Conservation (phyloP, 495 filamentous ascomycete genomes). For the Penicillium roqueforti region DNA sequence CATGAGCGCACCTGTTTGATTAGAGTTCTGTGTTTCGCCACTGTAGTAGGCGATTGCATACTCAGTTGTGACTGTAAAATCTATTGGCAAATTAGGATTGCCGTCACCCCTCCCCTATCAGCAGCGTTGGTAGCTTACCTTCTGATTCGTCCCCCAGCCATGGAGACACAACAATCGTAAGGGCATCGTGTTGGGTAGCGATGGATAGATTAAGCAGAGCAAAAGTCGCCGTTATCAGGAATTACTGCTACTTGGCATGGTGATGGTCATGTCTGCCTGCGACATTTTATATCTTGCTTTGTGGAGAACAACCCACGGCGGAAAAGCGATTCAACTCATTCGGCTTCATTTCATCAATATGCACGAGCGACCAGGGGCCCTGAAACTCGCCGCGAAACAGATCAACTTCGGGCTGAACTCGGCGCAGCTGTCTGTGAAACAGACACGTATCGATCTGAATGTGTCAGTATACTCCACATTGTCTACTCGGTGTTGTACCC, state of each 20-base stretch:
- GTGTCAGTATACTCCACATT: neutral
- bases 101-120: too few relatives aligned
- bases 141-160: slow-evolving; percentile 32
- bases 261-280: neutral
- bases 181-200: slow-evolving; percentile 16
- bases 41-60: slow-evolving; percentile 6
- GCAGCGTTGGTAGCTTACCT: slow-evolving; percentile 11
- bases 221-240: neutral
- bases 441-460: slow-evolving; percentile 1
- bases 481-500: neutral
- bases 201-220: neutral
- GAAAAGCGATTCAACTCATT: neutral
- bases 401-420: neutral
- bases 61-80: slow-evolving; percentile 30
- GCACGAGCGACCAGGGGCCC: neutral
- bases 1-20: slow-evolving; percentile 22
- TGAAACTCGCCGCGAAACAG: slow-evolving; percentile 1
- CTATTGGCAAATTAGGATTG: slow-evolving; percentile 9
- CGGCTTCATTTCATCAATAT: neutral
- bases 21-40: neutral
- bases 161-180: slow-evolving; percentile 30
- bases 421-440: neutral
- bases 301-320: neutral
- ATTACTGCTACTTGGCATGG: neutral
- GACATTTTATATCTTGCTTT: slow-evolving; percentile 12